Evolutionary conservation across 1,284 basidiomycete species (phyloP).

Genomic region (Marasmius fiardii): DNA sequence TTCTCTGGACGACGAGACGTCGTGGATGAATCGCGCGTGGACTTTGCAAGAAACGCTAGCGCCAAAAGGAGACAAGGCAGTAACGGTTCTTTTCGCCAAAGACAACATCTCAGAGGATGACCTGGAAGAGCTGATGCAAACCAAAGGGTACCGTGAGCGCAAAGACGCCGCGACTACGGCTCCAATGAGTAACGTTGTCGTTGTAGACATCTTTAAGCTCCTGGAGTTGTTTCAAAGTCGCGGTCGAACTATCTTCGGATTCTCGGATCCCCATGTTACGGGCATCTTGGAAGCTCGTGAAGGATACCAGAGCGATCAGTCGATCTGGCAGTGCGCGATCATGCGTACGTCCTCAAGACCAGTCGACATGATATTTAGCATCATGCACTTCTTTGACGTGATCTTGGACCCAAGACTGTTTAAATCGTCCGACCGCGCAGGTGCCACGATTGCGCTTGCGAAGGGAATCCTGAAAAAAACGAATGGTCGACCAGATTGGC

Average conservation of each 20-base stretch:
- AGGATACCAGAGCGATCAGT: neutral
- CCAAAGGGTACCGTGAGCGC: neutral
- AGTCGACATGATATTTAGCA: neutral
- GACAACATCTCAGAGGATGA: neutral
- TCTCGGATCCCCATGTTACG: neutral
- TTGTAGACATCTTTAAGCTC: neutral
- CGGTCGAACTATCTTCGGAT: neutral
- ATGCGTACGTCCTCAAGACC: neutral
- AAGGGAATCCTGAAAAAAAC: neutral
- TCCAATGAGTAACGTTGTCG: neutral
- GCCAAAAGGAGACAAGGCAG: neutral
- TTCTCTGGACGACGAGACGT: neutral
- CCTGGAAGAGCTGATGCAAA: too few relatives aligned
- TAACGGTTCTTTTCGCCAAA: neutral
- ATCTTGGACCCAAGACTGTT: neutral
- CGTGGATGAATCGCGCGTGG: constrained; percentile 11
- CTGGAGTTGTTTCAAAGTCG: too few relatives aligned
- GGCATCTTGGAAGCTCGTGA: neutral
- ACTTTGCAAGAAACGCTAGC: constrained; percentile 12
- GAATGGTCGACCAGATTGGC: too few relatives aligned
- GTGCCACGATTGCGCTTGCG: neutral
- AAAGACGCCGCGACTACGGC: neutral
- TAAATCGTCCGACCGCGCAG: neutral
- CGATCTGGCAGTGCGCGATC: neutral
- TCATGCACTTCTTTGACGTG: neutral